phyloP scores from a whole-genome alignment of 2,329 filamentous ascomycete genomes.

The Cladosporium sp. region DNA sequence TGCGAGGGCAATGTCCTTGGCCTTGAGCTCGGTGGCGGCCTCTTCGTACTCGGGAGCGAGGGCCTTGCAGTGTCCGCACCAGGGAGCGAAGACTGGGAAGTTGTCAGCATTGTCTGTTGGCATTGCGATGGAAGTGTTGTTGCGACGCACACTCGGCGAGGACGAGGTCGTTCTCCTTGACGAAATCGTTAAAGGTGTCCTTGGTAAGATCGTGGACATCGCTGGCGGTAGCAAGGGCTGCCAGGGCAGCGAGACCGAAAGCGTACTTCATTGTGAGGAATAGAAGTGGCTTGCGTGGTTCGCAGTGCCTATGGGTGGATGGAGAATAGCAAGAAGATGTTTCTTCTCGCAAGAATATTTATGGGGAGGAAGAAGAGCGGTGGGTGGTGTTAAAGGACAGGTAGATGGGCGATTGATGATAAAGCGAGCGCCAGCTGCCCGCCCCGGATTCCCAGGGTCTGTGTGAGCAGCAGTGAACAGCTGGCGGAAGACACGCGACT shows the following conservation, averaged over 20 bases:
- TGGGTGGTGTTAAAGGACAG: neutral
- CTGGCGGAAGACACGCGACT: neutral
- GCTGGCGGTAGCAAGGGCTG: slow-evolving; percentile 62
- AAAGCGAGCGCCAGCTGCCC: neutral
- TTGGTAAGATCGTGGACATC: slow-evolving; percentile 82
- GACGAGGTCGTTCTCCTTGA: slow-evolving; percentile 81
- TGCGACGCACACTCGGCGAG: slow-evolving; percentile 79
- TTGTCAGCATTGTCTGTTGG: slow-evolving; percentile 2
- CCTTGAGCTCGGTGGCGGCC: slow-evolving; percentile 77
- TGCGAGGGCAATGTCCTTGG: slow-evolving; percentile 78
- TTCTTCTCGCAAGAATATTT: slow-evolving; percentile 2
- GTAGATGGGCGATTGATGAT: neutral
- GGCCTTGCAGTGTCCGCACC: slow-evolving; percentile 98
- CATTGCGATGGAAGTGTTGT: neutral
- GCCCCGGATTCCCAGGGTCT: neutral
- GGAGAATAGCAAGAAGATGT: slow-evolving; percentile 6
- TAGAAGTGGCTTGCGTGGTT: neutral
- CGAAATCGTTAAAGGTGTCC: slow-evolving; percentile 81
- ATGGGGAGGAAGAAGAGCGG: neutral
- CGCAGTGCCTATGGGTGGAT: neutral
- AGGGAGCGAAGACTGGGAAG: slow-evolving; percentile 77
- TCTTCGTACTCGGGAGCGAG: slow-evolving; percentile 90
- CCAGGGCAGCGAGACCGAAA: slow-evolving; percentile 46
- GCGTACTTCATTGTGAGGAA: slow-evolving; percentile 24
- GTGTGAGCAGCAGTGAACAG: neutral